Evolutionary conservation across 768 basidiomycete genomes (phyloP).

Genomic region (Exsudoporus frostii): DNA sequence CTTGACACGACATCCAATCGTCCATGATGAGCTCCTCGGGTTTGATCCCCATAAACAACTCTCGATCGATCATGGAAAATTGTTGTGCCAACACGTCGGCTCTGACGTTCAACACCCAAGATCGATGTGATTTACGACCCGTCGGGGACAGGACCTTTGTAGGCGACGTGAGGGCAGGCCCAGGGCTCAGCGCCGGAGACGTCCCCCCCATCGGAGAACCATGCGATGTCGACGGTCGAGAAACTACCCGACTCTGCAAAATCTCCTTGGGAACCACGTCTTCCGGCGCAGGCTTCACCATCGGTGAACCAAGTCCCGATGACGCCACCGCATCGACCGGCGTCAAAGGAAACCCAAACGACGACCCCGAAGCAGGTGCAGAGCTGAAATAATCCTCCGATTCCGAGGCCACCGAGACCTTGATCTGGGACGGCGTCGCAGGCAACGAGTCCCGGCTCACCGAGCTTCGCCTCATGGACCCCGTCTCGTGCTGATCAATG

Average conservation of each 20-base stretch:
- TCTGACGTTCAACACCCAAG: conserved; percentile 65
- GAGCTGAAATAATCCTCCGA: conserved; percentile 26
- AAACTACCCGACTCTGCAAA: conserved; percentile 53
- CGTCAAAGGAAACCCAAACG: conserved; percentile 13
- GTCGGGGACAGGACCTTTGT: conserved; percentile 36
- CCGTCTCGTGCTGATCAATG: conserved; percentile 34
- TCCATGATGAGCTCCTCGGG: conserved; percentile 85
- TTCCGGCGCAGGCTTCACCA: conserved; percentile 50
- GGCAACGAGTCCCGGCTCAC: conserved; percentile 9
- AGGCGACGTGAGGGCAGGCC: conserved; percentile 24
- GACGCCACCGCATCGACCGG: conserved; percentile 9
- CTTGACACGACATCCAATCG: conserved; percentile 63
- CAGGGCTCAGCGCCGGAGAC: conserved; percentile 6
- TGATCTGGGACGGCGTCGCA: conserved; percentile 19
- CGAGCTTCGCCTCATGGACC: conserved; percentile 16
- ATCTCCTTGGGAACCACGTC: conserved; percentile 69
- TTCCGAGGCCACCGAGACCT: conserved; percentile 19
- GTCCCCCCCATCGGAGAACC: conserved; percentile 24
- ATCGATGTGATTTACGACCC: conserved; percentile 53
- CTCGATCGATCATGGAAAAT: conserved; percentile 85
- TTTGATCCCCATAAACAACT: conserved; percentile 78
- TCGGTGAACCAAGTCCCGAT: conserved; percentile 26
- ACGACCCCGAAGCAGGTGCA: conserved; percentile 13
- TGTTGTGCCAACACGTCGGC: conserved; percentile 68
- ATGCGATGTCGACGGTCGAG: conserved; percentile 34